phyloP scores from a whole-genome alignment of 1,139 yeast species.

The Saccharomyces hybrid region DNA sequence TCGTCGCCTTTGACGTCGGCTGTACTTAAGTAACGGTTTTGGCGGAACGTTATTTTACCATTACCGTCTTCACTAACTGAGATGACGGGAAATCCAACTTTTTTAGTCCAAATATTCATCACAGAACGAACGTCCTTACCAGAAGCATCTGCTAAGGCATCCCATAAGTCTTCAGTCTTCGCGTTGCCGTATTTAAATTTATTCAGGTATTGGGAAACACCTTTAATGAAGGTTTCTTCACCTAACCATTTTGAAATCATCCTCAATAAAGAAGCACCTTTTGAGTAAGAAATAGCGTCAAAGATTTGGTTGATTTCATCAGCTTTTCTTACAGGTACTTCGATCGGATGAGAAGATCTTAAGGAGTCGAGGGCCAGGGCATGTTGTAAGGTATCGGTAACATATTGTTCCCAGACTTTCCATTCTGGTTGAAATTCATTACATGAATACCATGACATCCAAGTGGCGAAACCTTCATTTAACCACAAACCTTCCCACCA shows the following conservation, averaged over 20 bases:
- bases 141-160: constrained; percentile 60
- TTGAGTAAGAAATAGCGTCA: constrained; percentile 76
- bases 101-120: constrained; percentile 78
- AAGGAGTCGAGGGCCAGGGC: constrained; percentile 68
- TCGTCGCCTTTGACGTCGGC: constrained; percentile 74
- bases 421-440: constrained; percentile 76
- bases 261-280: constrained; percentile 71
- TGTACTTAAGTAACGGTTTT: constrained; percentile 68
- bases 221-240: constrained; percentile 64
- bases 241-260: constrained; percentile 77
- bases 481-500: constrained; percentile 95
- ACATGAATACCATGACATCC: constrained; percentile 79
- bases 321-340: constrained; percentile 74
- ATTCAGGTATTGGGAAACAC: constrained; percentile 67
- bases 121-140: constrained; percentile 65
- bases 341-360: constrained; percentile 79
- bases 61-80: constrained; percentile 46
- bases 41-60: constrained; percentile 44
- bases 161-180: constrained; percentile 74
- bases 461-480: constrained; percentile 87
- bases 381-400: constrained; percentile 58
- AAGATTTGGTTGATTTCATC: constrained; percentile 82
- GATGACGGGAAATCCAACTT: constrained; percentile 78
- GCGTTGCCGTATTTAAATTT: constrained; percentile 71
- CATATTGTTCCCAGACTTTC: constrained; percentile 75